phyloP scores from a whole-genome alignment of 768 basidiomycete genomes.

The Tephrocybe sp. region DNA sequence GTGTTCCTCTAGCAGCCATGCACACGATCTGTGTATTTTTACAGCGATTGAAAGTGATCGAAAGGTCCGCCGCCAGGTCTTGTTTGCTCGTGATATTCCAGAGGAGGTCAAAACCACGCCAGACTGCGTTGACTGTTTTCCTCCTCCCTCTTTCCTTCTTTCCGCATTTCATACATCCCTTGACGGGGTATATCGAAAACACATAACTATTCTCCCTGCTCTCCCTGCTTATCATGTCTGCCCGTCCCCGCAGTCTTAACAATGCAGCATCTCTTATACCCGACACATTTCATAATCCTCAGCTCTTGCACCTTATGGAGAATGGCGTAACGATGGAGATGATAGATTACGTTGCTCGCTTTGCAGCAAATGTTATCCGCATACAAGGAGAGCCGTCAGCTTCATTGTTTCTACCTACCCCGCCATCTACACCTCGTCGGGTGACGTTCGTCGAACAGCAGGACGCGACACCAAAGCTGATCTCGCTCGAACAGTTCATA shows the following conservation, averaged over 20 bases:
- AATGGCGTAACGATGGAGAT: conserved; percentile 80
- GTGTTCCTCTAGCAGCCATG: too few relatives aligned
- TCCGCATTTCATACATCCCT: conserved; percentile 34
- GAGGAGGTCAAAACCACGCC: conserved; percentile 11
- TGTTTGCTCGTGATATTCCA: conserved; percentile 19
- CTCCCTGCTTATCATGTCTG: conserved; percentile 26
- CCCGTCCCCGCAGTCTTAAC: conserved; percentile 25
- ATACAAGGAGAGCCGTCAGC: conserved; percentile 51
- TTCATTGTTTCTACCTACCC: conserved; percentile 50
- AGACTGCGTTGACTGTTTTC: not conserved
- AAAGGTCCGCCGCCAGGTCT: conserved; percentile 14
- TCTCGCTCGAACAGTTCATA: conserved; percentile 84
- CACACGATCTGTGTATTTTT: too few relatives aligned
- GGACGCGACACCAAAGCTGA: conserved; percentile 31
- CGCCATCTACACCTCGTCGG: conserved; percentile 64
- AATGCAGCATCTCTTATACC: conserved; percentile 86
- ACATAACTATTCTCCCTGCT: conserved; percentile 29
- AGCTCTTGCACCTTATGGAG: conserved; percentile 75
- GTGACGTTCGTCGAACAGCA: conserved; percentile 32
- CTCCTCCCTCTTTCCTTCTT: conserved; percentile 20
- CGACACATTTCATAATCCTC: conserved; percentile 71
- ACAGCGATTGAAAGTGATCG: conserved; percentile 1
- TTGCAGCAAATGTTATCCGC: conserved; percentile 72
- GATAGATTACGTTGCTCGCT: conserved; percentile 80
- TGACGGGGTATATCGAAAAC: conserved; percentile 35